Evolutionary conservation across 2,329 filamentous ascomycete species (phyloP), one percentile per base, ranked within the genome.

Genomic region (Penicillium fuscoglaucum): DNA sequence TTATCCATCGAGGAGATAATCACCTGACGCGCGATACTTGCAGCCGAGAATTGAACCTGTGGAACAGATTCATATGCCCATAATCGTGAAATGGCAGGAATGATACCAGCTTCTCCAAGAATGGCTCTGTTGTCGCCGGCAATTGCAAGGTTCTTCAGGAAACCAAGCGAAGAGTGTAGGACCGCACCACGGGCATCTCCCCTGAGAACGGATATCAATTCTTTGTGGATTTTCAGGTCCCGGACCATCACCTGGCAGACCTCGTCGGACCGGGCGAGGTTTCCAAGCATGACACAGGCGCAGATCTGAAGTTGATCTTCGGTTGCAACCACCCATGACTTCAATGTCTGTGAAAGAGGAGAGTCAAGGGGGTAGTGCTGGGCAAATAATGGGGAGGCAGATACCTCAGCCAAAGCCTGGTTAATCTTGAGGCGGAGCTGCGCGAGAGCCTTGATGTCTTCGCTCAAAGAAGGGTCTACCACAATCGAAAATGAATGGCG

Each of bases 91-190:
- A 78, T 62, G 7, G 73, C 71, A 58, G 72, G 68, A 31, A 80
- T 70, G 19, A 76, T 70, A 15, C 73, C 76, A 21, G 74, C 74
- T 35, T 74, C 67, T 9, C 74, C 76, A 24, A 81, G 65, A 44
- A 62, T 60, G 35, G 67, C 57, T 49, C 74, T 73, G 58, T 81
- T 79, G n/a, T 76, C 68, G 40, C 71, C 69, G 21, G 77, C 72
- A 52, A 81, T 77, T 9, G 77, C 76, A 10, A 82, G 68, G 55
- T 82, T 82, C 58, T 80, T 81, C 41, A 82, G 64, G 47, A 81
- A 79, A 7, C 79, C 77, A 12, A 80, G 72, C 0, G 73, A 74
- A 21, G 78, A 72, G 59, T 80, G 78, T 6, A 81, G 65, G 3
- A 79, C 76, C 5, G 71, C 71, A 5, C 75, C 75, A 41, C 71